Evolutionary conservation across 176 grass and related monocot species (phyloP), one percentile per base, ranked within the genome.

Genomic region (Zoysia pacifica): DNA sequence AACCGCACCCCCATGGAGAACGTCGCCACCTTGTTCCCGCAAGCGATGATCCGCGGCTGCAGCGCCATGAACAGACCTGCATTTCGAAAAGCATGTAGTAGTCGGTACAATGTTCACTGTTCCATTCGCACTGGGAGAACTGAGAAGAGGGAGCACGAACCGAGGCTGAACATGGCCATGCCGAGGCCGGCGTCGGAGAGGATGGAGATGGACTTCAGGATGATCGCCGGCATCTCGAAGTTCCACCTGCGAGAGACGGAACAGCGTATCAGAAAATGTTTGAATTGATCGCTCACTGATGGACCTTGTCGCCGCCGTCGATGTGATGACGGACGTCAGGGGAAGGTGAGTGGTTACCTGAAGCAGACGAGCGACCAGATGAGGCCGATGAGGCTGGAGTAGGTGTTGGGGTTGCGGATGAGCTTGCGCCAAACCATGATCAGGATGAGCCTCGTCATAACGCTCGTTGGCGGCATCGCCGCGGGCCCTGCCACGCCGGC

Each of bases 351-450:
- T 2, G 4, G 1, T 11, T 72, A 92, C 96, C 86, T 84, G 96
- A 95, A 99, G 86, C 90, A 99, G 75, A 99, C 82, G 67, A 99
- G 96, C 40, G 96, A 83, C 96, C 96, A 99, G 84, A 91, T 77
- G 71, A 99, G 79, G 55, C 96, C 96, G 68, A 99, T 91, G 62
- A 99, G 88, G 86, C 90, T 93, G 72, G 96, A 99, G 79, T 99
- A 99, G 70, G 90, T 95, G 90, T 99, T 99, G 68, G 96, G 96
- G 79, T 99, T 99, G 82, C 96, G 90, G 81, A 99, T 99, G 13
- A 99, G 93, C 85, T 99, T 99, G 67, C 96, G 83, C 96, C 96
- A 99, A 58, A 99, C 96, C 96, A 99, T 95, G 92, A 99, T 99
- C 7, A 99, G 90, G 67, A 99, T 99, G 20, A 99, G 86, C 64